phyloP scores from a whole-genome alignment of 1,284 basidiomycete genomes.

The Sanguinoderma infundibulare region DNA sequence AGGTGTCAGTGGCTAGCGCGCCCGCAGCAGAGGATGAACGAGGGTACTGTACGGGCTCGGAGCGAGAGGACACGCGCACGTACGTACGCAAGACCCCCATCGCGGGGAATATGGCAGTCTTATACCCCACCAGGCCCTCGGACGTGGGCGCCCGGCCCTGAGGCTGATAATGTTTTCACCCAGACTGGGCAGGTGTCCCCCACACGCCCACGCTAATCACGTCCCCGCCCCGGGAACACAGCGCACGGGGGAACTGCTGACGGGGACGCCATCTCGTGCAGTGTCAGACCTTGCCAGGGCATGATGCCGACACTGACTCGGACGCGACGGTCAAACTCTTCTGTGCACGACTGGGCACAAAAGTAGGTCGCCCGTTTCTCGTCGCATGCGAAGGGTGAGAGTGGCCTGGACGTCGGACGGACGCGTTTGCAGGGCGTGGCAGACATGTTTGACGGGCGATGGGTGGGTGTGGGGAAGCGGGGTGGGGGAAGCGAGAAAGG shows the following conservation, averaged over 20 bases:
- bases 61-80: background rate
- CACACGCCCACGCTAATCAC: background rate
- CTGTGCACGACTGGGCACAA: background rate
- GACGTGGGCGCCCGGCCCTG: background rate
- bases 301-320: no score
- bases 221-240: background rate
- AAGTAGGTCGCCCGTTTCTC: background rate
- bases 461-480: background rate
- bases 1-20: background rate
- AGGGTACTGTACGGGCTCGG: background rate
- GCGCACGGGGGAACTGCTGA: background rate
- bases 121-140: background rate
- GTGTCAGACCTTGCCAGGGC: background rate
- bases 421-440: background rate
- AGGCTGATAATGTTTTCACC: background rate
- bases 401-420: background rate
- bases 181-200: background rate
- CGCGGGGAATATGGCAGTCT: no score
- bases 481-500: background rate
- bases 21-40: no score
- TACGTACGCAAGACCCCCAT: background rate
- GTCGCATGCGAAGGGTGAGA: conserved; percentile 8
- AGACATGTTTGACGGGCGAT: background rate
- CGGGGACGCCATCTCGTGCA: background rate
- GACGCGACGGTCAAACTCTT: no score